A percentile compares a stretch with the other conserved stretches of the same genome.
Evolutionary conservation across 1,284 basidiomycete genomes (phyloP).

Genomic region (Boletus sp.): DNA sequence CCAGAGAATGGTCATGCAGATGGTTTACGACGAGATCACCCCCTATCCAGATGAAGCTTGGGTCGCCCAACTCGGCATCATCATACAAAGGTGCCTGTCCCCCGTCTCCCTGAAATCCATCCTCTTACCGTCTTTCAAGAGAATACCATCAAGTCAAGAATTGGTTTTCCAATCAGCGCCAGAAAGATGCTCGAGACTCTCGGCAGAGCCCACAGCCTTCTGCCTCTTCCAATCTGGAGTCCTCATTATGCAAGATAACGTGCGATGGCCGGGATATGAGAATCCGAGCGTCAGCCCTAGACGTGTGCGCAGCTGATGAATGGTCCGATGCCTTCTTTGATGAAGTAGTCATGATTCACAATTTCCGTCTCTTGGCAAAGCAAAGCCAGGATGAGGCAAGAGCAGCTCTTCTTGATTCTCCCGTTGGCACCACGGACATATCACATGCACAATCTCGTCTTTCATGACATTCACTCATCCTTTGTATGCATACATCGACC

Average conservation of each 20-base stretch:
- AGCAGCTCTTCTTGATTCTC: slow-evolving; percentile 26
- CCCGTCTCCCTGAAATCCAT: neutral
- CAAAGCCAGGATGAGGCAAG: slow-evolving; percentile 35
- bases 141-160: slow-evolving; percentile 56
- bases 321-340: slow-evolving; percentile 58
- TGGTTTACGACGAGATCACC: slow-evolving; percentile 58
- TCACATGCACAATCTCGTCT: slow-evolving; percentile 17
- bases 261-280: slow-evolving; percentile 45
- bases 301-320: slow-evolving; percentile 37
- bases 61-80: slow-evolving; percentile 43
- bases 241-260: slow-evolving; percentile 33
- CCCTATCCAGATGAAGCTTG: slow-evolving; percentile 55
- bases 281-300: slow-evolving; percentile 42
- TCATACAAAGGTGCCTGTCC: slow-evolving; percentile 44
- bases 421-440: slow-evolving; percentile 24
- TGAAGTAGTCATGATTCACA: slow-evolving; percentile 51
- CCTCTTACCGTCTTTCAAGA: slow-evolving; percentile 31
- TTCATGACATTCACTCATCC: slow-evolving; percentile 27
- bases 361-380: slow-evolving; percentile 40
- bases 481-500: slow-evolving; percentile 31
- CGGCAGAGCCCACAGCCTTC: slow-evolving; percentile 34
- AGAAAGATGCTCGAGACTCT: slow-evolving; percentile 41
- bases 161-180: slow-evolving; percentile 59
- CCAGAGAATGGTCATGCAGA: slow-evolving; percentile 50
- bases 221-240: slow-evolving; percentile 27